Conservation (phyloP, 2,329 filamentous ascomycete species). For the Alternaria gansuensis region DNA sequence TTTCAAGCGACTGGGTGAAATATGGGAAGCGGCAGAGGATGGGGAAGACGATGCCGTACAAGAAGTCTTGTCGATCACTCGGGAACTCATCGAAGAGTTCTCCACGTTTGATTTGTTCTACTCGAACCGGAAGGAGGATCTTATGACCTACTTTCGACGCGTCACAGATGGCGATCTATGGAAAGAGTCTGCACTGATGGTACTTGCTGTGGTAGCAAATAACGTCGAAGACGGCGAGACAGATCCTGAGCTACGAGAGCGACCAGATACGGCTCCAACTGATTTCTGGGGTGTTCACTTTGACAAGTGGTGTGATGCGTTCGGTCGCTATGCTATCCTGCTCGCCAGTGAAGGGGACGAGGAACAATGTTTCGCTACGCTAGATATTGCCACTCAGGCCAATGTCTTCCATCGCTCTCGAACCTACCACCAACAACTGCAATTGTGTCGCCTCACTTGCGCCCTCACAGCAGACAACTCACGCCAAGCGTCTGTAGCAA, state of each 20-base stretch:
- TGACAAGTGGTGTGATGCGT: conserved; percentile 85
- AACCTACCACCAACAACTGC: conserved; percentile 74
- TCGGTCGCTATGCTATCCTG: conserved; percentile 84
- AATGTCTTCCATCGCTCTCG: conserved; percentile 81
- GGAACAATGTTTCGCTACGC: conserved; percentile 79
- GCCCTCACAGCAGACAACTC: conserved; percentile 81
- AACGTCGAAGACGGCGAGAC: conserved; percentile 46
- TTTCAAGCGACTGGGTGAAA: conserved; percentile 58
- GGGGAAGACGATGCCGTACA: conserved; percentile 61
- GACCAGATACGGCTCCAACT: conserved; percentile 53
- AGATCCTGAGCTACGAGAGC: conserved; percentile 41
- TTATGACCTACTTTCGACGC: conserved; percentile 49
- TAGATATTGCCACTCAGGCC: conserved; percentile 79
- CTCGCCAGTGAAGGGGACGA: conserved; percentile 73
- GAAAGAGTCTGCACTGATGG: conserved; percentile 48
- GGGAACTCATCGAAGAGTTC: conserved; percentile 68
- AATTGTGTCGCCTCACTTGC: conserved; percentile 83
- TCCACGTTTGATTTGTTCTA: conserved; percentile 68
- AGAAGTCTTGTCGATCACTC: conserved; percentile 68
- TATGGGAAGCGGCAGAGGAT: conserved; percentile 54
- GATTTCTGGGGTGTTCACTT: conserved; percentile 83
- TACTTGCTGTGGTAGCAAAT: conserved; percentile 48
- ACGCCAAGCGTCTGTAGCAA: conserved; percentile 76
- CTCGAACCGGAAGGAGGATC: conserved; percentile 57
- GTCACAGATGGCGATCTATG: conserved; percentile 45